Percentiles rank a stretch among this genome's conserved stretches.
phyloP scores from a whole-genome alignment of 169 alveolate genomes.

The Babesia ovata region DNA sequence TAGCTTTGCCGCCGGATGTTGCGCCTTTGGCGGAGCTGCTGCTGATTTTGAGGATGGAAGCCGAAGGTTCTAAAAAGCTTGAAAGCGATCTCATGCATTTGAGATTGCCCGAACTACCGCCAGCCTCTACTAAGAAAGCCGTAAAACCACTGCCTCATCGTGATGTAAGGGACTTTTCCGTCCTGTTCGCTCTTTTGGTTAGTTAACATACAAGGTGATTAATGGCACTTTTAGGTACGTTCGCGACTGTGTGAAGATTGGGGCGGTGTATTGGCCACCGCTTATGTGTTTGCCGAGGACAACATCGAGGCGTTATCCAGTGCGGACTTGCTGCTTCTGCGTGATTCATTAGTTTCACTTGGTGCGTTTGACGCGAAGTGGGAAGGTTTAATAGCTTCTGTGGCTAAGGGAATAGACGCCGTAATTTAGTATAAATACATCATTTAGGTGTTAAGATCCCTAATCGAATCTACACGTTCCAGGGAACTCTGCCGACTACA shows the following conservation, averaged over 20 bases:
- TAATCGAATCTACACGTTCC: constrained; percentile 42
- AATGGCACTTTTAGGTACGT: constrained; percentile 7
- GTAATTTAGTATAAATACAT: not conserved
- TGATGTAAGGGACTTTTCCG: constrained; percentile 14
- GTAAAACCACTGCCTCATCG: not conserved
- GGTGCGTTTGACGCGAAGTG: constrained; percentile 27
- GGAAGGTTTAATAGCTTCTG: constrained; percentile 20
- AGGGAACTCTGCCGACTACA: not conserved
- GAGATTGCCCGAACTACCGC: constrained; percentile 8
- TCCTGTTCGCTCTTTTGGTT: constrained; percentile 29
- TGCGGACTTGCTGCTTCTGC: constrained; percentile 28
- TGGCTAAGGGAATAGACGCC: constrained; percentile 56
- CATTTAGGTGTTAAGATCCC: constrained; percentile 1
- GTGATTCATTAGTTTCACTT: constrained; percentile 20
- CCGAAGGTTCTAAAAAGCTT: constrained; percentile 7
- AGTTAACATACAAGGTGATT: not conserved
- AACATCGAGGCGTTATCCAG: constrained; percentile 15
- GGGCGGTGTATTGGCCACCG: not conserved
- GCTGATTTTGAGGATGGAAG: not conserved
- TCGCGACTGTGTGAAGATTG: constrained; percentile 17
- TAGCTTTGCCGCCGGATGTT: not conserved
- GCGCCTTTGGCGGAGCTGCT: constrained; percentile 20
- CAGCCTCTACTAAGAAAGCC: not conserved
- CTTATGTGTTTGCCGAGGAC: constrained; percentile 36
- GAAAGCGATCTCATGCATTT: not conserved